phyloP scores from a whole-genome alignment of 208 protist genomes.

The Crithidia thermophila region DNA sequence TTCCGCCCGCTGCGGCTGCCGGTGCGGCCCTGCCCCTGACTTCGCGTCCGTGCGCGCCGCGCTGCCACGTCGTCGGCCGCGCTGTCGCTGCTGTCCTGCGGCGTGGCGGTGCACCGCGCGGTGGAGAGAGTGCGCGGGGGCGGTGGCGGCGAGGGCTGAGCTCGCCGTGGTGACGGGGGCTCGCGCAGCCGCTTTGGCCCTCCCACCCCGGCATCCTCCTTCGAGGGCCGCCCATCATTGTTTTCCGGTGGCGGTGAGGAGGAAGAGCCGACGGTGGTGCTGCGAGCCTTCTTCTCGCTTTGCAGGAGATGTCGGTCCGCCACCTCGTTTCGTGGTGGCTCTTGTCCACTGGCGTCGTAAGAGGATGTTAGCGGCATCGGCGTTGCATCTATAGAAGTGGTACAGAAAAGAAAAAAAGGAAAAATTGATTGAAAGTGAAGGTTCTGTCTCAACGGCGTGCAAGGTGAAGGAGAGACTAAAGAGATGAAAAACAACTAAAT shows the following conservation, averaged over 20 bases:
- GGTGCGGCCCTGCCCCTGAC: not conserved
- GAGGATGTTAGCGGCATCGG: too few species aligned
- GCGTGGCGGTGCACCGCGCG: not conserved
- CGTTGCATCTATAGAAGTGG: too few species aligned
- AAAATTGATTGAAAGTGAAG: too few species aligned
- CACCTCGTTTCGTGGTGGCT: too few species aligned
- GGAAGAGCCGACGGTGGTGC: too few species aligned
- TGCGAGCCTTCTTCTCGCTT: too few species aligned
- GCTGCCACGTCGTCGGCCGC: not conserved
- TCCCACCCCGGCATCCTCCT: not conserved
- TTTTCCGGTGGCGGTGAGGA: not conserved
- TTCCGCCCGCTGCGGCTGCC: not conserved
- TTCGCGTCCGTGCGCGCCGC: not conserved
- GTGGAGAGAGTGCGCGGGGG: conserved; percentile 3
- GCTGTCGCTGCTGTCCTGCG: not conserved
- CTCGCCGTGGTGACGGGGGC: conserved; percentile 10
- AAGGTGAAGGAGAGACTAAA: too few species aligned
- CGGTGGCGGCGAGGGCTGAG: not conserved
- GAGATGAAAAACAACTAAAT: too few species aligned
- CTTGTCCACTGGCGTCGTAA: too few species aligned
- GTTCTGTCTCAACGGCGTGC: too few species aligned
- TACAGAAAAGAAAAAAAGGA: too few species aligned
- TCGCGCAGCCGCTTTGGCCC: not conserved
- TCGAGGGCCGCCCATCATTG: not conserved
- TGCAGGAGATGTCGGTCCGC: too few species aligned